These are phyloP conservation scores for Sclerotinia sclerotiorum DNA, from an alignment of 2,329 filamentous ascomycete species.

Conservation along the genomic window DNA sequence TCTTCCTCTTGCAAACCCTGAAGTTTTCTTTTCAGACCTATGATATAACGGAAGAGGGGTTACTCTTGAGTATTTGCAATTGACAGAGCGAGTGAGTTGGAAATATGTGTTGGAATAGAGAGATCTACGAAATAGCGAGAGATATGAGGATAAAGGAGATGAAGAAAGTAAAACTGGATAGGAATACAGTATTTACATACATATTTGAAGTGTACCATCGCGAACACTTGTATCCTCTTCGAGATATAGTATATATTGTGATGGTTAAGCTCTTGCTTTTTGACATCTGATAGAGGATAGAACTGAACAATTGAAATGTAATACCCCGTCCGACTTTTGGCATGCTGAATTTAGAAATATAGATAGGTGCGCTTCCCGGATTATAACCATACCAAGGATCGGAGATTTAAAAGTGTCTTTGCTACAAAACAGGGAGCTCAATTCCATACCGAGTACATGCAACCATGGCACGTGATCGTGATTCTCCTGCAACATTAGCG, in stretches of 20 bases:
- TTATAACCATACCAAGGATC: background rate
- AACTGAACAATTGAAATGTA: background rate
- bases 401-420: background rate
- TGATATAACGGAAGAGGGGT: background rate
- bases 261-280: background rate
- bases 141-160: background rate
- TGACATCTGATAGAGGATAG: background rate
- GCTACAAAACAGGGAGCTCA: background rate
- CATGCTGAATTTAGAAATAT: background rate
- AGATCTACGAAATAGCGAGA: background rate
- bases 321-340: background rate
- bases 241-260: background rate
- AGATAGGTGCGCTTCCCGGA: background rate
- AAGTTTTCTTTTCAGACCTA: background rate
- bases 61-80: background rate
- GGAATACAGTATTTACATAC: no score
- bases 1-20: background rate
- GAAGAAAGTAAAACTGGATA: background rate
- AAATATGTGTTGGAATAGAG: background rate
- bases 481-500: background rate
- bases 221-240: no score
- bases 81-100: background rate
- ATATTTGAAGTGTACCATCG: background rate
- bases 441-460: background rate
- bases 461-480: background rate